A percentile compares a stretch with the other conserved stretches of the same genome.
These are phyloP conservation scores for Cucurbita pepo DNA, from an alignment of 306 rosid species.

Conservation along the genomic window DNA sequence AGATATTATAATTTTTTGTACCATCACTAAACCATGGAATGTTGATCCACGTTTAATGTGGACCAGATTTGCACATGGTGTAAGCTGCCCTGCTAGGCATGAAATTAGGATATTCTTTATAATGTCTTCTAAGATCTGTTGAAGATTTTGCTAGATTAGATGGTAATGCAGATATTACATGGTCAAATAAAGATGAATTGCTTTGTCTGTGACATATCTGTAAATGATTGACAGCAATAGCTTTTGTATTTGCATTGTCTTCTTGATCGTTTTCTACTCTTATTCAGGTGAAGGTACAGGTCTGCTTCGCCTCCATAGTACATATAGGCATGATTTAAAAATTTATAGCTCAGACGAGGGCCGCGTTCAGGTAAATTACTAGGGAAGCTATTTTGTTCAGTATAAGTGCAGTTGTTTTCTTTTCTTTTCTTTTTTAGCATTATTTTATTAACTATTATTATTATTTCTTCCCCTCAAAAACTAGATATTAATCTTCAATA, in stretches of 20 bases:
- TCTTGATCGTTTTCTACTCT: conserved; percentile 12
- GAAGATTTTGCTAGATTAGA: background rate
- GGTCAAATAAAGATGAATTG: background rate
- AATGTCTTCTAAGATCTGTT: background rate
- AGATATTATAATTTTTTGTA: background rate
- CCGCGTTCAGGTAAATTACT: conserved; percentile 80
- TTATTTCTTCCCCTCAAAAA: background rate
- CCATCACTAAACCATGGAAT: background rate
- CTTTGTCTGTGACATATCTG: background rate
- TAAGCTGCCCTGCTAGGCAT: background rate
- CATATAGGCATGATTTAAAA: conserved; percentile 92
- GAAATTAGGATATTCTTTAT: background rate
- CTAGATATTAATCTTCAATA: background rate
- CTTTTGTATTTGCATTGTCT: background rate
- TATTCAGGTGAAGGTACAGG: conserved; percentile 94
- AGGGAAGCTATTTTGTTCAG: background rate
- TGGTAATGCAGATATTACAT: background rate
- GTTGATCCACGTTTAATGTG: background rate
- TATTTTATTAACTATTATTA: background rate
- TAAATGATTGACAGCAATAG: background rate
- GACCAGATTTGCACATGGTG: background rate
- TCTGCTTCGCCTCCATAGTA: conserved; percentile 93
- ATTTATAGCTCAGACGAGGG: conserved; percentile 99
- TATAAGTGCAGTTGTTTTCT: background rate
- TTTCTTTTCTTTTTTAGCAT: background rate